Conservation (phyloP, 108 stramenopile species). For the Fragilaria crotonensis region DNA sequence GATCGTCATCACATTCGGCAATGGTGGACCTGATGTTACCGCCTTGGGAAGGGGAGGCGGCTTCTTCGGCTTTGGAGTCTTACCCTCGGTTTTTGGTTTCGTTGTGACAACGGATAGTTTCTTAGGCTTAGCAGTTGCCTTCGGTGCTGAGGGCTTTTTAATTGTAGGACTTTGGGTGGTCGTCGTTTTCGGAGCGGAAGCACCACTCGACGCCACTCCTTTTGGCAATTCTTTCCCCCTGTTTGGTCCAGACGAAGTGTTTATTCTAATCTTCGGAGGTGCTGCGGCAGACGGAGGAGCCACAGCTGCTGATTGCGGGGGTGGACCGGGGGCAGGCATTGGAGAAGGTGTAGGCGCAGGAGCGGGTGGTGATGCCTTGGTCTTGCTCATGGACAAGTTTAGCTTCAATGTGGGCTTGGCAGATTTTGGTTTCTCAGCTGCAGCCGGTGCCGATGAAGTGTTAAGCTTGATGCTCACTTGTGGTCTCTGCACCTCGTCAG, state of each 20-base stretch:
- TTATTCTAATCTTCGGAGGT: conserved; percentile 12
- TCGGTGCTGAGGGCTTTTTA: neutral
- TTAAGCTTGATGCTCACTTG: neutral
- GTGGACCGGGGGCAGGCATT: too few relatives aligned
- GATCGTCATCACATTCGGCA: conserved; percentile 31
- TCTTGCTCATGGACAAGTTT: conserved; percentile 19
- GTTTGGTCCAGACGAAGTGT: conserved; percentile 6
- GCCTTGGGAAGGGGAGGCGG: conserved; percentile 2
- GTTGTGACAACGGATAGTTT: neutral
- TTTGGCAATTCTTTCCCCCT: conserved; percentile 27
- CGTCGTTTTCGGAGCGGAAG: neutral
- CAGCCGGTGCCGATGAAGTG: conserved; percentile 8
- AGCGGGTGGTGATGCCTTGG: conserved; percentile 7
- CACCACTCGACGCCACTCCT: conserved; percentile 6
- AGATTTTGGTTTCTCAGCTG: conserved; percentile 9
- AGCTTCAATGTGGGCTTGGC: conserved; percentile 20
- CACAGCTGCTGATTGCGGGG: neutral
- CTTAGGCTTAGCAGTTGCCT: neutral
- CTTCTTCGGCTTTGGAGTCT: conserved; percentile 6
- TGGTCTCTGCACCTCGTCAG: neutral
- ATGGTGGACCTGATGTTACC: neutral
- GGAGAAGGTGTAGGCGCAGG: too few relatives aligned
- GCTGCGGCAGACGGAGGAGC: neutral
- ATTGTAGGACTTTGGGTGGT: conserved; percentile 2
- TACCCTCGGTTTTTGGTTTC: neutral